phyloP scores from a whole-genome alignment of 352 stramenopile genomes.

The Globisporangium irregulare region DNA sequence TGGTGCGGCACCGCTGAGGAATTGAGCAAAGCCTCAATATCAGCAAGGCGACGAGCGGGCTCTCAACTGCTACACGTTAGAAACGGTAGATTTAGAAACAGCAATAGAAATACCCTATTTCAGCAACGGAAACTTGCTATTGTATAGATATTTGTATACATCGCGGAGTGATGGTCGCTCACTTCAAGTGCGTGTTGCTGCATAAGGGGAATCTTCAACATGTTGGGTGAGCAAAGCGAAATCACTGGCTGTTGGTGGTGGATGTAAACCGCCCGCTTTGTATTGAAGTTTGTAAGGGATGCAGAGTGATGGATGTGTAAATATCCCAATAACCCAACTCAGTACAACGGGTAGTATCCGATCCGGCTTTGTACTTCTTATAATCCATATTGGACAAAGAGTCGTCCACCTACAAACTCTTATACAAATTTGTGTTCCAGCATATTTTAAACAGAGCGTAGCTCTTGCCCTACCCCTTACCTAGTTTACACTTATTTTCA shows the following conservation, averaged over 20 bases:
- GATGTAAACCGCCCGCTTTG: not conserved
- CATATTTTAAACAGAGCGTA: too few relatives aligned
- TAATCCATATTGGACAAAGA: too few relatives aligned
- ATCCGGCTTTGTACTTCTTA: too few relatives aligned
- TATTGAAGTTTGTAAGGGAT: too few relatives aligned
- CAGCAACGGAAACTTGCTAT: not conserved
- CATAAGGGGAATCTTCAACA: slow-evolving; percentile 18
- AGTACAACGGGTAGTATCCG: too few relatives aligned
- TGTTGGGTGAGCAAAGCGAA: slow-evolving; percentile 15
- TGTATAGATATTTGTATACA: not conserved
- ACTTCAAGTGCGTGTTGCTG: not conserved
- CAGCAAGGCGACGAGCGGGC: too few relatives aligned
- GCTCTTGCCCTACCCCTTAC: too few relatives aligned
- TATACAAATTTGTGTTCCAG: too few relatives aligned
- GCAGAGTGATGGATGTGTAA: too few relatives aligned
- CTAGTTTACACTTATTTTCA: too few relatives aligned
- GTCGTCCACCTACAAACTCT: too few relatives aligned
- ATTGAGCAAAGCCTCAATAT: not conserved
- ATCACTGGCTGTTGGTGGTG: slow-evolving; percentile 13
- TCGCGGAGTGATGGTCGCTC: slow-evolving; percentile 2
- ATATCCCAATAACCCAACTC: too few relatives aligned
- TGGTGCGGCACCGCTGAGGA: slow-evolving; percentile 12
- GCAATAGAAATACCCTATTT: slow-evolving; percentile 10
- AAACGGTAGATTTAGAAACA: slow-evolving; percentile 18
- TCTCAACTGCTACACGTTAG: slow-evolving; percentile 23